Evolutionary conservation across 2,329 filamentous ascomycete species (phyloP).

Genomic region (Exophiala alcalophila): DNA sequence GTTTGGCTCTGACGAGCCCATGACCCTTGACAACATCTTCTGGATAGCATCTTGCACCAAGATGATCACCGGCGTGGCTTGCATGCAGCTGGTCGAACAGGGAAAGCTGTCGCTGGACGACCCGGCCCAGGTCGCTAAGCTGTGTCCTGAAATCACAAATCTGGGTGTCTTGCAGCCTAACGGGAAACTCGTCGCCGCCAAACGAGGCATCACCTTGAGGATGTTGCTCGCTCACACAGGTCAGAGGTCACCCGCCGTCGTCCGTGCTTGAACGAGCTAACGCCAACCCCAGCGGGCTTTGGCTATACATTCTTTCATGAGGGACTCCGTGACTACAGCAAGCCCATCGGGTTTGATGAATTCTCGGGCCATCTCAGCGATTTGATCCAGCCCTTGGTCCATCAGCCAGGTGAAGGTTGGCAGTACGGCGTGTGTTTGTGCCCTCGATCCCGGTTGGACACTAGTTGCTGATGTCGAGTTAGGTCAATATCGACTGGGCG

Average conservation of each 20-base stretch:
- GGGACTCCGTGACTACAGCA: constrained; percentile 37
- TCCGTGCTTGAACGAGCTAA: constrained; percentile 8
- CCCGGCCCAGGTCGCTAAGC: constrained; percentile 42
- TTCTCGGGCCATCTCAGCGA: constrained; percentile 56
- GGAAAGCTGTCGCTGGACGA: constrained; percentile 51
- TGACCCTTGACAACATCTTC: constrained; percentile 33
- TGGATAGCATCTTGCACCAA: constrained; percentile 60
- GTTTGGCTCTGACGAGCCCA: constrained; percentile 21
- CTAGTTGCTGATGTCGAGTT: constrained; percentile 23
- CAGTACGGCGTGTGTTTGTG: constrained; percentile 55
- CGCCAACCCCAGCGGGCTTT: constrained; percentile 33
- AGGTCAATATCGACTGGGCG: constrained; percentile 56
- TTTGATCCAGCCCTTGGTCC: constrained; percentile 52
- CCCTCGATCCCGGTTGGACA: constrained; percentile 34
- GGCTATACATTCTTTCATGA: constrained; percentile 49
- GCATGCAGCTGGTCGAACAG: constrained; percentile 58
- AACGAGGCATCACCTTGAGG: constrained; percentile 47
- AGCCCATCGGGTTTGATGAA: constrained; percentile 56
- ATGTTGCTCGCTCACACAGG: constrained; percentile 53
- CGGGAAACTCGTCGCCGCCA: constrained; percentile 35
- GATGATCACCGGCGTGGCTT: constrained; percentile 51
- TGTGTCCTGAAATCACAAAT: constrained; percentile 44
- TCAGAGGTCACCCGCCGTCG: constrained; percentile 34
- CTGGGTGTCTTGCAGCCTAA: constrained; percentile 44
- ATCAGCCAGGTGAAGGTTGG: constrained; percentile 63